Base-by-base conservation (phyloP, 768 basidiomycete genomes). In the Pulveroboletus sp. region DNA sequence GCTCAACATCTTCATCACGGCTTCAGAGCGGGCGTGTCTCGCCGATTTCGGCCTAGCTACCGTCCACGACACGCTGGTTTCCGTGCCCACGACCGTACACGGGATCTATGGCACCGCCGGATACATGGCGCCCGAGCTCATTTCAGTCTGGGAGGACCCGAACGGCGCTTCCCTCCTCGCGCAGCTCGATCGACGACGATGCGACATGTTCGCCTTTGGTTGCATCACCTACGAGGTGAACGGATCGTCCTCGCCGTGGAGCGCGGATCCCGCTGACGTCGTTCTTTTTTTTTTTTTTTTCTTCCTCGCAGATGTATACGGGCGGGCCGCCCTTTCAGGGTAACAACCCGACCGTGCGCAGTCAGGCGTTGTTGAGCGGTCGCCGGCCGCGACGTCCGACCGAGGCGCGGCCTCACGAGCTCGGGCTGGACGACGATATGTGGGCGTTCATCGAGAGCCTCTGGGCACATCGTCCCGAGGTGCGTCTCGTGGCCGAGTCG, bases 181-280 rank as follows among this genome's bases (percentile, higher is more conserved):
- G 9, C 37, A 16, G 6, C 45, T 65, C 2, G 63, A 65, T 34
- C 55, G 43, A 30, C 64, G 65, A n/a, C 63, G 63, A 42, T 55
- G 63, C 30, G 70, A 71, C 44, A 64, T 71, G 23, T 71, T 72
- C 43, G 59, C 70, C 6, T 64, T 71, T 42, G 71, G 64, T 5
- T 68, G 62, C 3, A 58, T 68, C 32, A 49, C 62, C 11, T 71
- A 68, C 45, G 71, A 71, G 67, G 70, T 71, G 32, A 8, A 13
- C 9, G n/a, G 47, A 13, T 12, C 31, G 2, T 20, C 26, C 19
- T 41, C 14, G 3, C 3, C 14, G 14, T 37, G 2, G 35, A 14
- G 4, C 12, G 4, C 24, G 20, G 0, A 23, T 2, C 12, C 45
- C n/a, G n/a, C 12, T 29, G 27, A 29, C 27, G 26, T 49, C 20